Evolutionary conservation across 768 basidiomycete species (phyloP), one percentile per base, ranked within the genome.

Genomic region (Gymnopilus dilepis): DNA sequence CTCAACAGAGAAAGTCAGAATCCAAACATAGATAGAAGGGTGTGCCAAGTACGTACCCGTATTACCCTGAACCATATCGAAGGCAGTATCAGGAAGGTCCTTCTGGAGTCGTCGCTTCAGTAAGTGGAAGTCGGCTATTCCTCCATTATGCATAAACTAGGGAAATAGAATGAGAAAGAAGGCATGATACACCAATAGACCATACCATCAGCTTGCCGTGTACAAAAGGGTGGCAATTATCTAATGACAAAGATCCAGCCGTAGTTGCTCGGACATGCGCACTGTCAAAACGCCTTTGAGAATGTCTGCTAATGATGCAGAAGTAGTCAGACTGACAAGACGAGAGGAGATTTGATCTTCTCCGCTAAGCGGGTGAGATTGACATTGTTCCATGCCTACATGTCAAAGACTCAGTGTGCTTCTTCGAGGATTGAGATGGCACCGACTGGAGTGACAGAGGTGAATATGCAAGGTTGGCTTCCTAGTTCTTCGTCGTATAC

Each of bases 141-240:
- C 88, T 56, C 97, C 97, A 65, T 97, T 99, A 74, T 96, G 95
- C 95, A 98, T 98, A 77, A 92, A 98, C 95, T 96, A 65, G 4
- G 21, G 43, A 17, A 15, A 58, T 31, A 15, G 34, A 8, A 26
- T 17, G 34, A 45, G 52, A 53, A 57, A 43, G 51, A 41, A 50
- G 38, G 13, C 42, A 31, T 34, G 38, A 15, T 17, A 9, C 52
- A 40, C 15, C n/a, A 47, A 51, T n/a, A 19, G 45, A 8, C 38
- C 26, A 54, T 69, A 95, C 95, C 94, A 98, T 97, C 50, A 99
- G 78, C 70, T 91, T 95, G 9, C 91, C 93, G 69, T 93, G 89
- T 40, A 87, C 86, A 77, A 97, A 99, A 5, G 97, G 97, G 76
- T 99, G 97, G 67, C 94, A 96, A 69, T 97, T 97, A 73, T 95